These are phyloP conservation scores for Xylariomycetidae sp. DNA, from an alignment of 2,329 filamentous ascomycete species.

Conservation along the genomic window DNA sequence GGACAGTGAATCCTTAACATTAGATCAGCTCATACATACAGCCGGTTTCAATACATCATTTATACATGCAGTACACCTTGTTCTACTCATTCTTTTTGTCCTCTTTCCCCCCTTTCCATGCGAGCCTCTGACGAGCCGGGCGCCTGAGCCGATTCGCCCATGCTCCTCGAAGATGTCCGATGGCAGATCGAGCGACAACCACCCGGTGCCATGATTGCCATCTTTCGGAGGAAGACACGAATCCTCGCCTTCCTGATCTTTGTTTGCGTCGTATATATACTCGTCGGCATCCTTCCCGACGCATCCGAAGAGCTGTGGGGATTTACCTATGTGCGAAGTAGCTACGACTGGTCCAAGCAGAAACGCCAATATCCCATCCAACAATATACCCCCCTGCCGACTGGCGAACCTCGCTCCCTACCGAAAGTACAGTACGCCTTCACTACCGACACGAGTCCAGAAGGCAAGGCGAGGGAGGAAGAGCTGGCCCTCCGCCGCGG, in stretches of 20 bases:
- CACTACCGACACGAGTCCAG: conserved; percentile 18
- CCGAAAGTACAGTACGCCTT: conserved; percentile 25
- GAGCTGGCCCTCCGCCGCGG: conserved; percentile 24
- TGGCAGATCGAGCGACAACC: conserved; percentile 20
- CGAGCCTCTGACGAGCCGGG: no score
- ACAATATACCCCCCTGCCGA: conserved; percentile 20
- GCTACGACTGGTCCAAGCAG: conserved; percentile 27
- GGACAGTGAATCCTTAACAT: no score
- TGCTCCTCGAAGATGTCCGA: conserved; percentile 25
- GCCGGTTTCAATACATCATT: no score
- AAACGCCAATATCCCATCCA: conserved; percentile 19
- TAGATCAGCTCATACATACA: no score
- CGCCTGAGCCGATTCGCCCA: conserved; percentile 13
- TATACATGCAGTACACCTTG: no score
- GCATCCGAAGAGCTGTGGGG: conserved; percentile 18
- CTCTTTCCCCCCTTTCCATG: no score
- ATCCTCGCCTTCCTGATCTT: conserved; percentile 13
- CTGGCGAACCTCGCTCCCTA: conserved; percentile 17
- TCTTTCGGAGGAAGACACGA: conserved; percentile 22
- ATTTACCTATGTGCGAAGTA: conserved; percentile 22
- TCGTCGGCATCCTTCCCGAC: conserved; percentile 23
- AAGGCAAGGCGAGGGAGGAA: conserved; percentile 18
- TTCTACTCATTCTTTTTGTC: no score
- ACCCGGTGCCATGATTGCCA: conserved; percentile 16
- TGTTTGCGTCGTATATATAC: conserved; percentile 19